Evolutionary conservation across 1,139 yeast species (phyloP).

Genomic region (Lodderomyces theae): DNA sequence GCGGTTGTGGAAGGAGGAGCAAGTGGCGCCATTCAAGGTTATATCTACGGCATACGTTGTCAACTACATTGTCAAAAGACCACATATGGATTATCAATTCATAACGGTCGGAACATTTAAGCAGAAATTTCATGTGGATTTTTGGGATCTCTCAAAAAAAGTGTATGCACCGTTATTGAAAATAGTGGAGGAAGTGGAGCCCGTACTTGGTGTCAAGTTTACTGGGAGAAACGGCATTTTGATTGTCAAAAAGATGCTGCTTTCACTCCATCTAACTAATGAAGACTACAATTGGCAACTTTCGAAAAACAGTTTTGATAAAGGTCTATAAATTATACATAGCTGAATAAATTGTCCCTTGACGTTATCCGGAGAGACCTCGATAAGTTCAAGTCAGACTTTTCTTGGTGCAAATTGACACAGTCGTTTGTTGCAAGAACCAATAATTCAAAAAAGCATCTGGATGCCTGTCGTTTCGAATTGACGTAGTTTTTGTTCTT

Average conservation of each 20-base stretch:
- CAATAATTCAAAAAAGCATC: conserved; percentile 77
- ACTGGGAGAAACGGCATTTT: conserved; percentile 21
- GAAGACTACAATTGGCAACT: conserved; percentile 1
- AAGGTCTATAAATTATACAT: conserved; percentile 21
- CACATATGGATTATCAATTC: conserved; percentile 42
- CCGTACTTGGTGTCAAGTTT: conserved; percentile 16
- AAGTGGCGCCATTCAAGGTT: conserved; percentile 4
- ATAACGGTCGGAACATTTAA: conserved; percentile 43
- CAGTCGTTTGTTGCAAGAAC: conserved; percentile 82
- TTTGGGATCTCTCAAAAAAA: conserved; percentile 51
- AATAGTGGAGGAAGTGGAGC: conserved; percentile 7
- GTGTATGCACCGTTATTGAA: conserved; percentile 36
- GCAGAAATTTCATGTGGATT: conserved; percentile 36
- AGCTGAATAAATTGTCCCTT: conserved; percentile 49
- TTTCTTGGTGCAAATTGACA: conserved; percentile 55
- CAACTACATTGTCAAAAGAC: conserved; percentile 43
- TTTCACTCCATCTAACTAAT: conserved; percentile 2
- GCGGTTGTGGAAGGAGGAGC: conserved; percentile 21
- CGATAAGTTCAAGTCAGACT: conserved; percentile 39
- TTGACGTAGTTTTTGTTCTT: conserved; percentile 23
- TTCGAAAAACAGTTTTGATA: conserved; percentile 9
- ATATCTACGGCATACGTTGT: conserved; percentile 41
- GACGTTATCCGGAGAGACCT: conserved; percentile 57
- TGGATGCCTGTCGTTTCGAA: conserved; percentile 61
- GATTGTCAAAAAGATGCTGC: conserved; percentile 6